These are phyloP conservation scores for Boletus coccyginus DNA, from an alignment of 768 basidiomycete species.

Conservation along the genomic window DNA sequence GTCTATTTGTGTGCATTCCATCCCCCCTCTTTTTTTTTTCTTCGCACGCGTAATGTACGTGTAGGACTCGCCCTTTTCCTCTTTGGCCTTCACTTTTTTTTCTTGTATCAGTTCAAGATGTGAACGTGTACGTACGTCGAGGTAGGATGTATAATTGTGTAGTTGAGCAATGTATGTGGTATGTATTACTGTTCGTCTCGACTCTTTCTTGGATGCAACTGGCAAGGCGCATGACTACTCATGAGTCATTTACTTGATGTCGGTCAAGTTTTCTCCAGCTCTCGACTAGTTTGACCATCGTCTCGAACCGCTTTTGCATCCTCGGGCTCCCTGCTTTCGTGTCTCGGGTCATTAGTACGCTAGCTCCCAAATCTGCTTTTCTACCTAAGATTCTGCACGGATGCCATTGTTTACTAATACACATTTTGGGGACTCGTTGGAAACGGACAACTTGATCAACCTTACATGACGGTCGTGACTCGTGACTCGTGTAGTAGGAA, in stretches of 20 bases:
- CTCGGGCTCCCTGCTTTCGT: too few relatives aligned
- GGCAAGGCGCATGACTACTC: neutral
- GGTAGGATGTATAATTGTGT: conserved; percentile 4
- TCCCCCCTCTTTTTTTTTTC: neutral
- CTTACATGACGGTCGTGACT: too few relatives aligned
- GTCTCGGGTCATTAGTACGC: too few relatives aligned
- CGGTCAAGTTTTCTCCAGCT: conserved; percentile 49
- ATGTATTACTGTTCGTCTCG: conserved; percentile 1
- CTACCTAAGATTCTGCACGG: too few relatives aligned
- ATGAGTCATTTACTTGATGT: conserved; percentile 24
- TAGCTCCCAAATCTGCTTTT: too few relatives aligned
- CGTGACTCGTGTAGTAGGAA: too few relatives aligned
- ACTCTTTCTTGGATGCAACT: neutral
- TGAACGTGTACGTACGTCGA: neutral
- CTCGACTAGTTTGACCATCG: conserved; percentile 13
- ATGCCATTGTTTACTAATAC: too few relatives aligned
- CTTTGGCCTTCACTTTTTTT: neutral
- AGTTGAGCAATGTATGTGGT: conserved; percentile 6
- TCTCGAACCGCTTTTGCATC: too few relatives aligned
- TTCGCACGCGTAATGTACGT: neutral
- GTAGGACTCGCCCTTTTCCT: neutral
- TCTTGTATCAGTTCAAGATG: neutral
- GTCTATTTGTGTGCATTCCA: neutral
- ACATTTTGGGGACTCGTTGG: too few relatives aligned
- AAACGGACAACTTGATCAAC: too few relatives aligned